Conservation (phyloP, 345 rosid species). For the Ailanthus altissimus region DNA sequence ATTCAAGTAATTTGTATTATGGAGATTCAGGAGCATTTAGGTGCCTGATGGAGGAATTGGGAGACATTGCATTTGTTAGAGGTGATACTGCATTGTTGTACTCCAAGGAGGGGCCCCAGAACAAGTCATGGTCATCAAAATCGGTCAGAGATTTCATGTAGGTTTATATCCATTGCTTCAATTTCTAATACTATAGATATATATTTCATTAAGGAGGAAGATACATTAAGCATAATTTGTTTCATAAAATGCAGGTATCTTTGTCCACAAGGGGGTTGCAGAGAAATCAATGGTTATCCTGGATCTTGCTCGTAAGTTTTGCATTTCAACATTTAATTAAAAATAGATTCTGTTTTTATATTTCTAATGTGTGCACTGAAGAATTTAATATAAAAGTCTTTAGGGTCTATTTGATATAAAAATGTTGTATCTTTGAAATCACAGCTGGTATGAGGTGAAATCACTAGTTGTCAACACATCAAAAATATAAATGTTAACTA, state of each 20-base stretch:
- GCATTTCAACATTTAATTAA: background rate
- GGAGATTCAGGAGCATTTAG: conserved; percentile 40
- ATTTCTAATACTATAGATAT: background rate
- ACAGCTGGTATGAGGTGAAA: too few species aligned
- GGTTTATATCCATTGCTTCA: background rate
- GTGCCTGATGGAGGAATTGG: conserved; percentile 40
- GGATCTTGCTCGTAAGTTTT: conserved; percentile 40
- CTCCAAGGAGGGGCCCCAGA: conserved; percentile 38
- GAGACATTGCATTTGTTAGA: conserved; percentile 44
- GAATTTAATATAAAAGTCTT: too few species aligned
- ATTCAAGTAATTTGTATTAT: conserved; percentile 11
- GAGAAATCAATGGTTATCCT: conserved; percentile 47
- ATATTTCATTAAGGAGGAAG: background rate
- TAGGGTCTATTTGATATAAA: too few species aligned
- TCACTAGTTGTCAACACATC: too few species aligned
- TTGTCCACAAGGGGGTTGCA: conserved; percentile 43
- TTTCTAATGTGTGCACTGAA: too few species aligned
- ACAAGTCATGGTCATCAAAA: conserved; percentile 39
- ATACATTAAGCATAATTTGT: background rate
- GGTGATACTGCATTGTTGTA: conserved; percentile 36
- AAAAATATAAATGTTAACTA: too few species aligned
- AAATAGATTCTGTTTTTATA: background rate
- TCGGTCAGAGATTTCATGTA: conserved; percentile 43
- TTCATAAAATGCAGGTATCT: conserved; percentile 36
- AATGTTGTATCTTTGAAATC: too few species aligned